Base-by-base conservation (phyloP, 352 stramenopile genomes). In the Phytophthora capsici region DNA sequence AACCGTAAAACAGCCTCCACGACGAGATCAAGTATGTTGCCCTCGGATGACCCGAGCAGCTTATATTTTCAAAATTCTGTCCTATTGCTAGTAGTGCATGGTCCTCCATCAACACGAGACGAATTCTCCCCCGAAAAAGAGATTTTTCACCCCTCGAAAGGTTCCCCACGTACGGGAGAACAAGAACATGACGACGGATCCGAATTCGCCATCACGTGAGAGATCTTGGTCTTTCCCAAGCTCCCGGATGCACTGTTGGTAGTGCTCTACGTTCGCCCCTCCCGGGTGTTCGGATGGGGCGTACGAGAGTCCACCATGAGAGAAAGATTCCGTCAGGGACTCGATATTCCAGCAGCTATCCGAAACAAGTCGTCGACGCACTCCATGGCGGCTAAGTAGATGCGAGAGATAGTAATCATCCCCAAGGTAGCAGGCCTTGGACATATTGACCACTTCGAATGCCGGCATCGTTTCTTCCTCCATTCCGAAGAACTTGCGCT, bases 371-470 rank as follows among this genome's bases (percentile, higher is more conserved):
- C 78, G 78, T 28, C 73, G 63, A 23, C 66, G 63, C 8, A 88
- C 64, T 3, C 66, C 47, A 22, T 80, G 76, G 17, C 52, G 57
- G 20, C 76, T 84, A 1, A 88, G 38, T 40, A 88, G 51, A 19
- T 81, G 73, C 2, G 78, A 88, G 28, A 88, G 41, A 59, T 83
- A 88, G 41, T 75, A 88, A 49, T 88, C 75, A 41, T 88, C 75
- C 0, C 78, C 76, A 0, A 88, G 46, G 44, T 77, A 85, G 51
- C 78, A 85, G 14, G 73, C 62, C 30, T 80, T 83, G 3, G 73
- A 83, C 52, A 84, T 58, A 25, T 84, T 80, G 9, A 44, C 61
- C 5, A 87, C 61, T 16, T 77, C 47, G 32, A 87, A 84, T 16
- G 65, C 78, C 12, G 69, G 44, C 44, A 78, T 68, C 9, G 65